A percentile compares a stretch with the other conserved stretches of the same genome.
Evolutionary conservation across 2,329 filamentous ascomycete species (phyloP).

Genomic region (Leptoxyphium fumago): DNA sequence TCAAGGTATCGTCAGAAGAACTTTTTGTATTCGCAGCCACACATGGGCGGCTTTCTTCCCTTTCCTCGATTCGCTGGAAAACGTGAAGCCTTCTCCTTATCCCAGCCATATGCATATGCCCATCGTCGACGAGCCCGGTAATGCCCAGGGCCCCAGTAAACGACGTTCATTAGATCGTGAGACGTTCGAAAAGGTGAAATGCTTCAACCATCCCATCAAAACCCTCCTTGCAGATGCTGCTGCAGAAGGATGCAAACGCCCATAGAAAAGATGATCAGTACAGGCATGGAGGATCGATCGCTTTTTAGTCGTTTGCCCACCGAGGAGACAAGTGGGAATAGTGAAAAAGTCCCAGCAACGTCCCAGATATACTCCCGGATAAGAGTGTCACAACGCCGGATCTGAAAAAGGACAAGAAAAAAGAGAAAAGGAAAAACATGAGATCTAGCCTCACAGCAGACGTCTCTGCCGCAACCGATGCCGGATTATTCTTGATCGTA

Average conservation of each 20-base stretch:
- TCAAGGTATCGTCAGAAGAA: constrained; percentile 8
- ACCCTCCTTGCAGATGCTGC: not conserved
- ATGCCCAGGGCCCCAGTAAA: not conserved
- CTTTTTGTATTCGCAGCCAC: not conserved
- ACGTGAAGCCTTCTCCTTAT: no score
- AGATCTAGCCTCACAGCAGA: not conserved
- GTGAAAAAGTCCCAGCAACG: not conserved
- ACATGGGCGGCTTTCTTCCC: not conserved
- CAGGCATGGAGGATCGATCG: constrained; percentile 4
- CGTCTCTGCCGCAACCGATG: not conserved
- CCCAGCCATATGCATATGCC: no score
- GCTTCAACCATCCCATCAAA: no score
- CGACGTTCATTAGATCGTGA: not conserved
- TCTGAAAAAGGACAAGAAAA: constrained; percentile 1
- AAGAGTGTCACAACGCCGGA: constrained; percentile 1
- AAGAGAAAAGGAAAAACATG: not conserved
- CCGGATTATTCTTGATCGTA: not conserved
- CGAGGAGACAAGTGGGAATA: not conserved
- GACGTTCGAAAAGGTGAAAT: not conserved
- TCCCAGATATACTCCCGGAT: constrained; percentile 1
- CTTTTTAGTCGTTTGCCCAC: constrained; percentile 2
- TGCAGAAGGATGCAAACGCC: constrained; percentile 3
- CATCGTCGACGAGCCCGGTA: not conserved
- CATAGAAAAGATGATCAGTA: constrained; percentile 3
- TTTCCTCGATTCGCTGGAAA: no score